phyloP scores from a whole-genome alignment of 2,329 filamentous ascomycete species.

The Hymenoscyphus fructigenus region DNA sequence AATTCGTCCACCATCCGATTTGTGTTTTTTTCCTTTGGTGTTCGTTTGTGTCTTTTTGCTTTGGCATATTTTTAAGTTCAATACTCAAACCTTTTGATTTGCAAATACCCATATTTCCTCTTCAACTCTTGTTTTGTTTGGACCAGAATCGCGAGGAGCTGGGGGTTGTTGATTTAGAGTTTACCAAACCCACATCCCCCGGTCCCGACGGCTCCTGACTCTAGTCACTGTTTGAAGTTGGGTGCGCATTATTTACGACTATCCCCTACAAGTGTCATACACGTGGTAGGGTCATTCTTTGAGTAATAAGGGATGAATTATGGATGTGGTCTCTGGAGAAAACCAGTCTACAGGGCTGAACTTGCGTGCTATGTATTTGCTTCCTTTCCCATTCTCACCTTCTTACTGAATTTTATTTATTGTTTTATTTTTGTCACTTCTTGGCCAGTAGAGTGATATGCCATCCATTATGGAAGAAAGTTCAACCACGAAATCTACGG shows the following conservation, averaged over 20 bases:
- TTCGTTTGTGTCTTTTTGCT: not conserved
- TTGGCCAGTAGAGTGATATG: not conserved
- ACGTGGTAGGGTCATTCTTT: not conserved
- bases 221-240: not conserved
- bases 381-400: not conserved
- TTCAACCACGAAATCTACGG: not conserved
- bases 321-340: too few species aligned
- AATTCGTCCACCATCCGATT: not conserved
- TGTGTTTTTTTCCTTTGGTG: not conserved
- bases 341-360: not conserved
- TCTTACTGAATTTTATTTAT: not conserved
- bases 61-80: not conserved
- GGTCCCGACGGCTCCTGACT: not conserved
- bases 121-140: not conserved
- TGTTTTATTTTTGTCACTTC: not conserved
- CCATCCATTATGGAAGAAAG: not conserved
- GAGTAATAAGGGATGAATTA: not conserved
- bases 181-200: not conserved
- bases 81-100: not conserved
- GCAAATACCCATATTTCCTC: not conserved
- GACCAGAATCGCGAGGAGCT: not conserved
- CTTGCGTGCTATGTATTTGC: not conserved
- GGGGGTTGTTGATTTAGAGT: not conserved
- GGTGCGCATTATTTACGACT: not conserved
- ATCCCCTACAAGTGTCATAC: not conserved